Percentiles rank a stretch among this genome's conserved stretches.
Conservation (phyloP, 441 rosid genomes). For the Dalechampia spathulata region DNA sequence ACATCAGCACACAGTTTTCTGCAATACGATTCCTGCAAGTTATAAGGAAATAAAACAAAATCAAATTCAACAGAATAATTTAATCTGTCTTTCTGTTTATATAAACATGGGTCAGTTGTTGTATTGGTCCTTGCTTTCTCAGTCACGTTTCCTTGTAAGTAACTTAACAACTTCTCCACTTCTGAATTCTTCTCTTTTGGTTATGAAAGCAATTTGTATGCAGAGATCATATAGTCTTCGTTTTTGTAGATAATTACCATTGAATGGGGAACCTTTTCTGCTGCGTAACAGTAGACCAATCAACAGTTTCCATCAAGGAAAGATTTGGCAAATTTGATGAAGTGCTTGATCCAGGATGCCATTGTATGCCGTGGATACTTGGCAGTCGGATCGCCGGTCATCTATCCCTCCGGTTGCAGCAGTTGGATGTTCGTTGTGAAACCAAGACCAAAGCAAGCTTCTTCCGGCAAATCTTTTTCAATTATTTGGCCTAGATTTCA, state of each 20-base stretch:
- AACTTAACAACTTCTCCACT: neutral
- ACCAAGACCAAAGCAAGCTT: conserved; percentile 27
- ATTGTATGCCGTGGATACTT: conserved; percentile 28
- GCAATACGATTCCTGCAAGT: neutral
- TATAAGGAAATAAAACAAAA: too few species aligned
- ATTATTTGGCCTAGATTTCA: too few species aligned
- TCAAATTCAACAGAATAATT: too few species aligned
- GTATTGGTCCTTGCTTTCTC: neutral
- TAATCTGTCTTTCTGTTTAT: neutral
- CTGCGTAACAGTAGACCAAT: conserved; percentile 29
- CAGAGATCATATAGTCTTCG: neutral
- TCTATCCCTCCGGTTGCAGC: conserved; percentile 24
- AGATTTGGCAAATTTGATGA: conserved; percentile 27
- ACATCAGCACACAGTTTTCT: neutral
- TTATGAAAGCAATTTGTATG: too few species aligned
- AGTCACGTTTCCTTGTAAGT: neutral
- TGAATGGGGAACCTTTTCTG: conserved; percentile 28
- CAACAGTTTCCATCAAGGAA: conserved; percentile 23
- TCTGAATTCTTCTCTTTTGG: neutral
- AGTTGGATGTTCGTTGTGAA: conserved; percentile 47
- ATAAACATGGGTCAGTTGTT: neutral
- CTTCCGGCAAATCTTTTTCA: too few species aligned
- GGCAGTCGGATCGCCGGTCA: conserved; percentile 22
- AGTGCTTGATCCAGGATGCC: conserved; percentile 32
- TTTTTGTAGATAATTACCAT: neutral